phyloP scores from a whole-genome alignment of 805 yeast genomes.

The Ogataea populi-albae region DNA sequence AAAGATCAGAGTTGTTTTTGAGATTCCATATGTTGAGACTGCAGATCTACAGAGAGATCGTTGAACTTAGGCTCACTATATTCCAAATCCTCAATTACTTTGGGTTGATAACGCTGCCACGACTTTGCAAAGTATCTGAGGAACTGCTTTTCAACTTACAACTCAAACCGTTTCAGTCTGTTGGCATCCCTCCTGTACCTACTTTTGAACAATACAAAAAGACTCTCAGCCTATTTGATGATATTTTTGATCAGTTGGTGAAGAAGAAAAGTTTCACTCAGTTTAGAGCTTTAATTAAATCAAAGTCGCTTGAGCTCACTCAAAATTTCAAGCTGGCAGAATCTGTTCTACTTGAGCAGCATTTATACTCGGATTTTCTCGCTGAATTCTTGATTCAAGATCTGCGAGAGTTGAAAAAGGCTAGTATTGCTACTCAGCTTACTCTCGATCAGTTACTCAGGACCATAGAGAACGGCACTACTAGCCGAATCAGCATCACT shows the following conservation, averaged over 20 bases:
- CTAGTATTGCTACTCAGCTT: conserved; percentile 30
- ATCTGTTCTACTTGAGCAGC: conserved; percentile 4
- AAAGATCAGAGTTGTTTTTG: conserved; percentile 13
- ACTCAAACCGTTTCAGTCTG: conserved; percentile 74
- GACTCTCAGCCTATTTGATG: conserved; percentile 14
- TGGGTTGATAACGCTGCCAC: conserved; percentile 29
- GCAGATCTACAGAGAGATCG: conserved; percentile 14
- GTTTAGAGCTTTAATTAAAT: conserved; percentile 14
- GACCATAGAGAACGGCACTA: conserved; percentile 9
- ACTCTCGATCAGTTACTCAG: conserved; percentile 18
- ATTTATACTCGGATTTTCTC: conserved; percentile 11
- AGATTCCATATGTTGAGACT: conserved; percentile 11
- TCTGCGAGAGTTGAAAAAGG: conserved; percentile 21
- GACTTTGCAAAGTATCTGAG: conserved; percentile 27
- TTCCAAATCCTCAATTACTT: conserved; percentile 25
- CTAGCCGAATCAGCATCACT: conserved; percentile 16
- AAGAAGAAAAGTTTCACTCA: conserved; percentile 11
- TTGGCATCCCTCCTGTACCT: conserved; percentile 74
- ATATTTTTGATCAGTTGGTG: conserved; percentile 12
- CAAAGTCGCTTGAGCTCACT: conserved; percentile 17
- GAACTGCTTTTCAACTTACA: conserved; percentile 52
- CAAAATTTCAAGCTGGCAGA: conserved; percentile 7
- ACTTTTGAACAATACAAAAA: conserved; percentile 37
- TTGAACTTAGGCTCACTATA: conserved; percentile 22
- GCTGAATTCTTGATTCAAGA: conserved; percentile 9